Conservation (phyloP, 164 flowering plant genomes). For the Malania oleifera region DNA sequence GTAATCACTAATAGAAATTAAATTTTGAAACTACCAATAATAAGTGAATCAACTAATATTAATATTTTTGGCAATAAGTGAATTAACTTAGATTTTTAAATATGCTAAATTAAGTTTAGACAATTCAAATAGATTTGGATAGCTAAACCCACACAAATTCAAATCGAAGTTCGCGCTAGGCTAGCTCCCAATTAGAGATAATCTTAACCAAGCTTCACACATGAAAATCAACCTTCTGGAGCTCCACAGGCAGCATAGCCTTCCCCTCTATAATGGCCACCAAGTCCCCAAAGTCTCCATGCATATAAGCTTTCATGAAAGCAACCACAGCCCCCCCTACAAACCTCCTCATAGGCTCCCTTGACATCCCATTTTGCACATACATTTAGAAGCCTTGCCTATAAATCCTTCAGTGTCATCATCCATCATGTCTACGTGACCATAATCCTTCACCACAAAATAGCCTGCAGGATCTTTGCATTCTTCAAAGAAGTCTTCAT, state of each 20-base stretch:
- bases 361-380: conserved; percentile 80
- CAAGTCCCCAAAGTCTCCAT: conserved; percentile 33
- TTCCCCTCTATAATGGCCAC: conserved; percentile 13
- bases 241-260: conserved; percentile 14
- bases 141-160: no score
- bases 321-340: conserved; percentile 74
- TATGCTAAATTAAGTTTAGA: no score
- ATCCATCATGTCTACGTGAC: conserved; percentile 81
- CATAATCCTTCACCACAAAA: conserved; percentile 71
- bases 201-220: conserved; percentile 13
- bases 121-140: no score
- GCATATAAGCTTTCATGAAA: conserved; percentile 56
- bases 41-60: no score
- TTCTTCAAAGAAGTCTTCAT: conserved; percentile 58
- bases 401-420: conserved; percentile 72
- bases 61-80: no score
- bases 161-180: no score
- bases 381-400: conserved; percentile 56
- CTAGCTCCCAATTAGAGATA: no score
- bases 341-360: conserved; percentile 85
- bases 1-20: no score
- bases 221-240: conserved; percentile 19
- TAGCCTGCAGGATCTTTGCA: conserved; percentile 56
- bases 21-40: no score
- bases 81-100: no score